phyloP scores from a whole-genome alignment of 169 alveolate genomes.

The Eimeria acervulina region DNA sequence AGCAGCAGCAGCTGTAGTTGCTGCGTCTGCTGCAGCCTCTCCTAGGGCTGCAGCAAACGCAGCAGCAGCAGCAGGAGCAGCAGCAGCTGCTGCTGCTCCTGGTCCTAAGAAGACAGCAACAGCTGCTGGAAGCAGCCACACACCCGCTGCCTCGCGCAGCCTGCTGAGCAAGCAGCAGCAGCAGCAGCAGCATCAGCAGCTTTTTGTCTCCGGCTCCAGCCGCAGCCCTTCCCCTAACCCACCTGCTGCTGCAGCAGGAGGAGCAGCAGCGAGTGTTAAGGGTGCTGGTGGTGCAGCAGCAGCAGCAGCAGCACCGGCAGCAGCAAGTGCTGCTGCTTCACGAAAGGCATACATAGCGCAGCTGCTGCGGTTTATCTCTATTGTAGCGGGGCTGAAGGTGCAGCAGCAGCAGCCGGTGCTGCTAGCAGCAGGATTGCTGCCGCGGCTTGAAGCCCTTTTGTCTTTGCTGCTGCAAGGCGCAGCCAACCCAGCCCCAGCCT shows the following conservation, averaged over 20 bases:
- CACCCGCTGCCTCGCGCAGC: neutral
- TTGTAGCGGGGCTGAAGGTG: conserved; percentile 32
- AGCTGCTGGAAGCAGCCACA: neutral
- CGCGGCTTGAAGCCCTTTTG: conserved; percentile 23
- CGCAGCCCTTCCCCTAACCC: conserved; percentile 35
- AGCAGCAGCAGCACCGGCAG: conserved; percentile 42
- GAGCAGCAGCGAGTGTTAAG: neutral
- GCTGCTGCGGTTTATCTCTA: neutral
- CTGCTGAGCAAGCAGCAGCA: neutral
- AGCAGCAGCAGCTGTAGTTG: no score
- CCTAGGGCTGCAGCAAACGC: neutral
- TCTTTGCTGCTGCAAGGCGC: conserved; percentile 35
- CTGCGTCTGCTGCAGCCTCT: no score
- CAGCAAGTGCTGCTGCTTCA: neutral
- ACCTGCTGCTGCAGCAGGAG: neutral
- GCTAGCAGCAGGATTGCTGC: conserved; percentile 40
- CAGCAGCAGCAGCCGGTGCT: conserved; percentile 61
- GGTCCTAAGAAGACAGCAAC: neutral
- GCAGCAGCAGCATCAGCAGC: conserved; percentile 22
- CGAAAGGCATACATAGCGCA: neutral
- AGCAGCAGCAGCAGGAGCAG: neutral
- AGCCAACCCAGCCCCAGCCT: neutral
- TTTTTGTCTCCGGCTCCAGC: conserved; percentile 13
- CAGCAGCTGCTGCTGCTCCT: neutral
- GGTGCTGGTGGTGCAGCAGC: neutral